Base-by-base conservation (phyloP, 202 grass and related monocot species). In the Carex arenaria region DNA sequence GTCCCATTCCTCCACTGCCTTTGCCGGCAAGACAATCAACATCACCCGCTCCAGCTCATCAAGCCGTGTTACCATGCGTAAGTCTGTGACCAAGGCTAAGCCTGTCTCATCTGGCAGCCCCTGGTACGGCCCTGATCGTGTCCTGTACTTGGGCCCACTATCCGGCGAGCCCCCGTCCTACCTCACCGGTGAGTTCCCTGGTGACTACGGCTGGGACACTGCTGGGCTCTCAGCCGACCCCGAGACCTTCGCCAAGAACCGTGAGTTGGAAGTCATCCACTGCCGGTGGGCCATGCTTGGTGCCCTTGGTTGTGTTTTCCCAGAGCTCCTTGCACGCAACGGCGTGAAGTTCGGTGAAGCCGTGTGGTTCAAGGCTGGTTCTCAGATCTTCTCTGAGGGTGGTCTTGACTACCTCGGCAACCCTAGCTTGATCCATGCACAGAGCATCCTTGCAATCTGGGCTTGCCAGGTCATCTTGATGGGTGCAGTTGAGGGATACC, bases 171-270 rank as follows among this genome's bases (percentile, higher is more conserved):
- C 88, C 26, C 91, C 88, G 55, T 88, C 85, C 69, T 93, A 93
- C 70, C 84, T 93, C 32, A 88, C 86, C 0, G 88, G 91, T 36
- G 91, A 93, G 80, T 93, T 93, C 86, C 91, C 86, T 0, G 91
- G 91, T 51, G 88, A 93, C 84, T 93, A 93, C 19, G 88, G 88
- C 30, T 93, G 88, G 91, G 91, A 93, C 82, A 93, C 89, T 0
- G 91, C 87, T 0, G 91, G 91, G 0, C 86, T 93, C 1, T 93
- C 89, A 0, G 91, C 91, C 1, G 89, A 93, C 31, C 91, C 91
- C 0, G 87, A 93, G 87, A 93, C 91, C 10, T 93, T 93, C 13
- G 86, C 91, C 69, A 93, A 90, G 84, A 93, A 93, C 88, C 83
- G 91, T 0, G 91, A 93, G 76, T 71, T 93, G 11, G 91, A 93